Evolutionary conservation across 768 basidiomycete genomes (phyloP).

Genomic region (Kondoa subrosea): DNA sequence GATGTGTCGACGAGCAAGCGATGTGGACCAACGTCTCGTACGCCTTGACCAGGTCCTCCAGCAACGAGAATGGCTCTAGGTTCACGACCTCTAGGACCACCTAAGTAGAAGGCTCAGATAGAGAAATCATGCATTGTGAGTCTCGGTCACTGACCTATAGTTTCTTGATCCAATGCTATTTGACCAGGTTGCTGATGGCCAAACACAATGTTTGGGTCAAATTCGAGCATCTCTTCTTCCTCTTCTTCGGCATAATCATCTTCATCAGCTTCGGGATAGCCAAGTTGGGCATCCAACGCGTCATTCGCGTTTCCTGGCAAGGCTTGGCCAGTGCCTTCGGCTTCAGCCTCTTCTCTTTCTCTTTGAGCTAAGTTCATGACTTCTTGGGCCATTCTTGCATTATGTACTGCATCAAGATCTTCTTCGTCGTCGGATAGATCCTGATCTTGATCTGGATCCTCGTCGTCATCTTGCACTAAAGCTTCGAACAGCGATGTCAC

Average conservation of each 20-base stretch:
- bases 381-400: no score
- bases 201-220: background rate
- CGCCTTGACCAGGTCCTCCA: conserved; percentile 1
- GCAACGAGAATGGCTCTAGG: conserved; percentile 8
- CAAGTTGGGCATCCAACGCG: background rate
- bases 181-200: conserved; percentile 6
- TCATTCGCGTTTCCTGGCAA: background rate
- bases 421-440: background rate
- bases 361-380: no score
- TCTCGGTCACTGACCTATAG: background rate
- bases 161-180: background rate
- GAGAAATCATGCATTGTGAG: no score
- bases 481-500: conserved; percentile 19
- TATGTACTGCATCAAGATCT: background rate
- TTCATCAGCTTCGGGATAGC: background rate
- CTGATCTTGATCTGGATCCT: conserved; percentile 20
- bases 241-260: background rate
- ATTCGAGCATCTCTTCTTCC: background rate
- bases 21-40: conserved; percentile 45
- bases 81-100: background rate
- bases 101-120: no score
- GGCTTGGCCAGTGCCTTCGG: conserved; percentile 8
- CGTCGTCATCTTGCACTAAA: conserved; percentile 31
- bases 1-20: conserved; percentile 53
- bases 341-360: no score